Evolutionary conservation across 2,329 filamentous ascomycete species (phyloP), one percentile per base, ranked within the genome.

Genomic region (Mollisiaceae sp.): DNA sequence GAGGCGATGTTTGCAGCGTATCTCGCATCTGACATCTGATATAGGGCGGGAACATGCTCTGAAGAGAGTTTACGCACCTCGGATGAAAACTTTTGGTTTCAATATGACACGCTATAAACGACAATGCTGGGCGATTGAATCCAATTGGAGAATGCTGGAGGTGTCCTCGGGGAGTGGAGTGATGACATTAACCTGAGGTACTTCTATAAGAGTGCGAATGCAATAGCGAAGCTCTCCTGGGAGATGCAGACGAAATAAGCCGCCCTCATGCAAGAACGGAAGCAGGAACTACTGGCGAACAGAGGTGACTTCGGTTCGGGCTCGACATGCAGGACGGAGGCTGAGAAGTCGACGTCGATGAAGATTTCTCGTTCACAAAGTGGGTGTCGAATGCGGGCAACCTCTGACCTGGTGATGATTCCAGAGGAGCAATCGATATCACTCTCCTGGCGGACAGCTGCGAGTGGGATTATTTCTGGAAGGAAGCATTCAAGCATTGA

Each of bases 231-330:
- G 65, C 47, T 64, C 63, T 67, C 63, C 65, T 67, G 35, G 60
- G 47, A 59, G 65, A 65, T 66, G 65, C 67, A 66, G 62, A 36
- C 52, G 39, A 63, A 56, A 45, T 57, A 66, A 65, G 67, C 59
- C 59, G 45, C 54, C 45, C 36, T 66, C 63, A 67, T 69, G 67
- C 67, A 70, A 57, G 27, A 59, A 66, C 65, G 67, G 69, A 67
- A 67, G 67, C 63, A 70, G 64, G 69, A 69, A 65, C 65, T 66
- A 61, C 59, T 63, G 27, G 60, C 64, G 52, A 64, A 63, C 32
- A 50, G 39, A 59, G 32, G 43, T 63, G 52, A 43, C 38, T 50
- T 52, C 57, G 41, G 52, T 39, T 41, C 38, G 39, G n/a, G 18
- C 36, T 63, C 35, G 57, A 62, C 58, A 63, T 64, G 60, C 58